Conservation (phyloP, 495 filamentous ascomycete species). For the Penicillium samsonianum region DNA sequence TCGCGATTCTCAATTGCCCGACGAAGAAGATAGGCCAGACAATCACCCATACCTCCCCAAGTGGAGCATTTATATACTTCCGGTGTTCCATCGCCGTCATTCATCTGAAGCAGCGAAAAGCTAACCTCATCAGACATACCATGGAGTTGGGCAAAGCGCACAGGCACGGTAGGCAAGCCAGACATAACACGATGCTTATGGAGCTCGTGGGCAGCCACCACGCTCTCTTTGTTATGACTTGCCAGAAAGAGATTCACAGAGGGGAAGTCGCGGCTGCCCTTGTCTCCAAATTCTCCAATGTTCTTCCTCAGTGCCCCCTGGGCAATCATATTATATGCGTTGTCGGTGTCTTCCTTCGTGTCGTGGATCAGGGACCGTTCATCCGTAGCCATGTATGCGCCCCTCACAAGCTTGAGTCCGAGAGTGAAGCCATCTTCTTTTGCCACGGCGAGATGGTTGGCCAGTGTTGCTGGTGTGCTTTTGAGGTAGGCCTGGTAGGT, state of each 20-base stretch:
- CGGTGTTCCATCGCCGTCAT: slow-evolving; percentile 43
- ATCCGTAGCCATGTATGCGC: slow-evolving; percentile 82
- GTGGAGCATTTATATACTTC: slow-evolving; percentile 81
- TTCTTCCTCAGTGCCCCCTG: slow-evolving; percentile 41
- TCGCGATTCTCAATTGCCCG: slow-evolving; percentile 87
- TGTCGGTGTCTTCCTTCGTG: slow-evolving; percentile 74
- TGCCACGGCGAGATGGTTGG: slow-evolving; percentile 62
- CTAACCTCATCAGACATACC: slow-evolving; percentile 94
- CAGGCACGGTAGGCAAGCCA: slow-evolving; percentile 36
- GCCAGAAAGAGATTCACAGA: slow-evolving; percentile 46
- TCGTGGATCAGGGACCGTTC: slow-evolving; percentile 71
- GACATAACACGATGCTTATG: slow-evolving; percentile 33
- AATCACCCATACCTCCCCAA: slow-evolving; percentile 84
- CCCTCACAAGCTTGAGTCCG: slow-evolving; percentile 85
- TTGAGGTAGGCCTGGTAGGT: slow-evolving; percentile 86
- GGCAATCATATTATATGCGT: slow-evolving; percentile 57
- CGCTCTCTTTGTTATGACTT: slow-evolving; percentile 42
- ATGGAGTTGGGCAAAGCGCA: slow-evolving; percentile 65
- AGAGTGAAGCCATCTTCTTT: slow-evolving; percentile 66
- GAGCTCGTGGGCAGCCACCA: slow-evolving; percentile 35
- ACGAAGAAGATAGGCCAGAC: slow-evolving; percentile 83
- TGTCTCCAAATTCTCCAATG: slow-evolving; percentile 51
- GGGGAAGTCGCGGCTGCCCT: slow-evolving; percentile 25
- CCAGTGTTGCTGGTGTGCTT: slow-evolving; percentile 59
- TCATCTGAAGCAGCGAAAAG: slow-evolving; percentile 64